Evolutionary conservation across 1,284 basidiomycete genomes (phyloP), one percentile per base, ranked within the genome.

Genomic region (Cutaneotrichosporon dermatis): DNA sequence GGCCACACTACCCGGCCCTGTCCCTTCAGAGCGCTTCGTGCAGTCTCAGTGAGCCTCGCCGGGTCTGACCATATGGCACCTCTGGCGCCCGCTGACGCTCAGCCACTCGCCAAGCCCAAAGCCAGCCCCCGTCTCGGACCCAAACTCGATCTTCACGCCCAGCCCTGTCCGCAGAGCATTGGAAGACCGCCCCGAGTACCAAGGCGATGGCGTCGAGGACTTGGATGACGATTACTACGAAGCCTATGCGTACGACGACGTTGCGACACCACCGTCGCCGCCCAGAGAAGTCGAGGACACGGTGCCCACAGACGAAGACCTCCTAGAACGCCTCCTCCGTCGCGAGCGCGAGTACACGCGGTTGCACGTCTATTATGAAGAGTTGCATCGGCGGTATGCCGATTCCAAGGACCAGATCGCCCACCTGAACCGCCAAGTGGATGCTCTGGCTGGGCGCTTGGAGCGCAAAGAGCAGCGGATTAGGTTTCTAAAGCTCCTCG

Each of bases 301-400:
- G 4, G 33, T 7, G 11, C 33, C 34, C 5, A 12, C 4, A 6
- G 34, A 49, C 12, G 46, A 49, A 12, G 46, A 49, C 13, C 10
- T 49, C 34, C 46, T 49, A 13, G 34, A 25, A 6, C 46, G 46
- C 46, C 46, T 49, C 34, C 46, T 49, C 6, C 46, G 13, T 11
- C 46, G 46, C 46, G 46, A 49, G 34, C 46, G 46, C 46, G 46
- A 49, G 11, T 49, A 36, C 46, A 36, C 46, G 11, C 46, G 46
- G 33, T 33, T 49, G 10, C 34, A 49, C 13, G 46, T 49, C 10
- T 49, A 49, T 33, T 49, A 49, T 33, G 46, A 49, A 12, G 46
- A 49, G 46, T 33, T 49, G 46, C 34, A 49, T 33, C 33, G 34
- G 33, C 46, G 46, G 8, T 49, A 49, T 12, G 46, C 46, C 34